Evolutionary conservation across 2,329 filamentous ascomycete species (phyloP), one percentile per base, ranked within the genome.

Genomic region (Colletotrichum sp.): DNA sequence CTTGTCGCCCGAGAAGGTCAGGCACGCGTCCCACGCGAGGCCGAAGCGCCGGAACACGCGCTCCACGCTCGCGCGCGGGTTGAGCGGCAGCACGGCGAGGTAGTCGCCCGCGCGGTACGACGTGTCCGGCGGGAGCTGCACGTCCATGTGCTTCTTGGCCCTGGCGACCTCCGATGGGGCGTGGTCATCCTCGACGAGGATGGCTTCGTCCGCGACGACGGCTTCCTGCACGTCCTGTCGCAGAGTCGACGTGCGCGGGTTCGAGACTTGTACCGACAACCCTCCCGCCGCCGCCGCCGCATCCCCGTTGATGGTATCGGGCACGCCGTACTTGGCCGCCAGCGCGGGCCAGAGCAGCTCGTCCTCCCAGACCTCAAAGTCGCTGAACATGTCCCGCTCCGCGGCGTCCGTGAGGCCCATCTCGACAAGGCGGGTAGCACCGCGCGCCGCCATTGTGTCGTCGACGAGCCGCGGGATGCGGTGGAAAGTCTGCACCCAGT

Each of bases 71-170:
- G 88, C 84, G 61, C 88, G 87, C 2, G 92, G 91, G 81, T 96
- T 96, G 34, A 94, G 84, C 0, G 94, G 94, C 2, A 96, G 86
- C 4, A 96, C 87, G 0, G 93, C 93, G 1, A 96, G 88, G 81
- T 97, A 96, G 81, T 96, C 94, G 16, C 94, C 95, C 3, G 93
- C 90, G 52, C 90, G 88, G 83, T 96, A 96, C 0, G 88, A 89
- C 87, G 91, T 88, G 67, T 89, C 90, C 0, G 87, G 89, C 0
- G 94, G 94, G 2, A 96, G 87, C 75, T 91, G 90, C 39, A 96
- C 91, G 77, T 92, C 91, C 25, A 95, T 89, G 77, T 93, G 89
- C 28, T 90, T 90, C 86, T 95, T 95, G 48, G 86, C 85, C 0
- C 90, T 86, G 30, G 87, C 88, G 0, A 85, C 87, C 22, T 57